phyloP scores from a whole-genome alignment of 139 green algal species.

The Nannochloris sp. region DNA sequence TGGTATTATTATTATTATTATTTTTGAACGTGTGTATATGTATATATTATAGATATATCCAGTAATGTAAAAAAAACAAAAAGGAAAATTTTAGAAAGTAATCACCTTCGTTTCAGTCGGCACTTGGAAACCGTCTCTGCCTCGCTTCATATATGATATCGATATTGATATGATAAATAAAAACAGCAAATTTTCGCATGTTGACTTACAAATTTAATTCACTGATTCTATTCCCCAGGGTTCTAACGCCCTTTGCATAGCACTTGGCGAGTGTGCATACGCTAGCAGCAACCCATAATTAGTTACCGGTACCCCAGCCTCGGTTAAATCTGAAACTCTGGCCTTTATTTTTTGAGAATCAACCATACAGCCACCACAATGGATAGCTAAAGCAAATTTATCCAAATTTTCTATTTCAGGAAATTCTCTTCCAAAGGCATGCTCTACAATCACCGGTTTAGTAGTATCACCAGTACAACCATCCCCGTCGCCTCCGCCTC shows the following conservation, averaged over 20 bases:
- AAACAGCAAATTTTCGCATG: too few relatives aligned
- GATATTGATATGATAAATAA: too few relatives aligned
- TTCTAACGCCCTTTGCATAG: conserved; percentile 28
- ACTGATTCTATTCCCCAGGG: conserved; percentile 33
- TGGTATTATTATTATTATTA: too few relatives aligned
- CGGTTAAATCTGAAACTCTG: conserved; percentile 20
- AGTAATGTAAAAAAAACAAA: too few relatives aligned
- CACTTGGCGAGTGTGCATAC: conserved; percentile 16
- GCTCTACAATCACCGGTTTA: conserved; percentile 25
- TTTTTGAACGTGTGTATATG: too few relatives aligned
- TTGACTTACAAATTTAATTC: too few relatives aligned
- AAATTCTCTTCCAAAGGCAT: conserved; percentile 44
- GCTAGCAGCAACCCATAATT: conserved; percentile 59
- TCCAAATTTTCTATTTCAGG: conserved; percentile 19
- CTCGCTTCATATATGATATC: too few relatives aligned
- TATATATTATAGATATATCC: too few relatives aligned
- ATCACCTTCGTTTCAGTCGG: too few relatives aligned
- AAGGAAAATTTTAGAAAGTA: too few relatives aligned
- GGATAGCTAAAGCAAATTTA: conserved; percentile 32
- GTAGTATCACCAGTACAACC: background rate
- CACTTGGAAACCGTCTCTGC: too few relatives aligned
- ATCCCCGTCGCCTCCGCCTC: background rate
- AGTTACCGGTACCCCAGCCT: conserved; percentile 39
- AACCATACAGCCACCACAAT: conserved; percentile 58
- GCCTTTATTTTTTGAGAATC: conserved; percentile 48